Evolutionary conservation across 371 early-diverging fungal species (phyloP).

Genomic region (Chytridium lagenaria): DNA sequence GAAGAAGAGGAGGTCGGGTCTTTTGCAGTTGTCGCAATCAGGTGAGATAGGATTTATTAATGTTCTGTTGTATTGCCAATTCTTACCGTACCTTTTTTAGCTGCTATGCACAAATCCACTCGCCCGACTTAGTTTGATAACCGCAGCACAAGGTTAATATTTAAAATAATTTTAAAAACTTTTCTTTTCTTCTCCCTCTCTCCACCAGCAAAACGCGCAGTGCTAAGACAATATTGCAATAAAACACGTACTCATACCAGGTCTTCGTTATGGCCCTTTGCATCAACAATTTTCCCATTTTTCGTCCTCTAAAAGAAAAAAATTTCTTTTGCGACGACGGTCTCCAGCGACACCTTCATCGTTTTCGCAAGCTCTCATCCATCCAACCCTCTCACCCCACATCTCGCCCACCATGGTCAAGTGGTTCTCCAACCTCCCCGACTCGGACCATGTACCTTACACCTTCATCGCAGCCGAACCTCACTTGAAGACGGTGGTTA

Average conservation of each 20-base stretch:
- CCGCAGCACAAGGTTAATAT: not conserved
- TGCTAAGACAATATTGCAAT: too few relatives aligned
- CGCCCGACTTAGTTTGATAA: not conserved
- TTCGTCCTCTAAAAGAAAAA: not conserved
- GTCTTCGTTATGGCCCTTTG: too few relatives aligned
- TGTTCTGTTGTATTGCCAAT: too few relatives aligned
- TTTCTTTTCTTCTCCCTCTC: too few relatives aligned
- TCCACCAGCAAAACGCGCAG: too few relatives aligned
- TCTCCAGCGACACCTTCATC: not conserved
- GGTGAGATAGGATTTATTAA: not conserved
- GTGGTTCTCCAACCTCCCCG: constrained; percentile 47
- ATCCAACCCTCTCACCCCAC: not conserved
- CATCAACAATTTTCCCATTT: too few relatives aligned
- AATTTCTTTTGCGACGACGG: not conserved
- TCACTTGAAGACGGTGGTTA: constrained; percentile 82
- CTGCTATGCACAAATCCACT: not conserved
- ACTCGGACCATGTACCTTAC: constrained; percentile 55
- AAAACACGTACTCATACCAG: too few relatives aligned
- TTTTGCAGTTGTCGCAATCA: not conserved
- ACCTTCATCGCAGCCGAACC: constrained; percentile 53
- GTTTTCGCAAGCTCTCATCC: not conserved
- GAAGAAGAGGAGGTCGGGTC: not conserved
- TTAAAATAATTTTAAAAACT: too few relatives aligned
- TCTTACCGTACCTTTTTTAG: too few relatives aligned
- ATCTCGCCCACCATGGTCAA: constrained; percentile 26